phyloP scores from a whole-genome alignment of 1,284 basidiomycete genomes.

The Ganoderma lingzhi region DNA sequence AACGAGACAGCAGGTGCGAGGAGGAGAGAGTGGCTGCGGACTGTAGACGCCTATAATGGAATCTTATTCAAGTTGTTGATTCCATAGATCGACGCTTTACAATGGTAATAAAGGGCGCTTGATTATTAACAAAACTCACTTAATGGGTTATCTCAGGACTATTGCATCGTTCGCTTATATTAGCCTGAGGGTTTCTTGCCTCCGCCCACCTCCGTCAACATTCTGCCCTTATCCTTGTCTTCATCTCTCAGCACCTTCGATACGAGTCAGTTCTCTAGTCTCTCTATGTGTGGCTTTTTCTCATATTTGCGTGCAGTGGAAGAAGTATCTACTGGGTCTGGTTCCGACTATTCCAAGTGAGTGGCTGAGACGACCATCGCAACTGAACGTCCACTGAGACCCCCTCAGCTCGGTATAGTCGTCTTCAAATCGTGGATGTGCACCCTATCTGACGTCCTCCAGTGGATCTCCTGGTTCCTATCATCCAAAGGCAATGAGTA shows the following conservation, averaged over 20 bases:
- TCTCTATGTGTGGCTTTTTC: background rate
- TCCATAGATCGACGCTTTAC: no score
- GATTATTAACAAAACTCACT: no score
- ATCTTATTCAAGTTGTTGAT: no score
- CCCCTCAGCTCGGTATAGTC: constrained; percentile 46
- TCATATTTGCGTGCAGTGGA: constrained; percentile 62
- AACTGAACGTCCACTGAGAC: constrained; percentile 14
- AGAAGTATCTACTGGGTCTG: constrained; percentile 86
- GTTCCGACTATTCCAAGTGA: constrained; percentile 90
- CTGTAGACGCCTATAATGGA: no score
- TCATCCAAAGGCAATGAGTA: constrained; percentile 98
- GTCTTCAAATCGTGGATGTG: background rate
- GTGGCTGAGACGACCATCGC: constrained; percentile 38
- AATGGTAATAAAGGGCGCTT: no score
- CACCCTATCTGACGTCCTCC: constrained; percentile 14
- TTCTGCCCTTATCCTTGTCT: background rate
- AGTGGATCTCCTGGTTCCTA: constrained; percentile 99
- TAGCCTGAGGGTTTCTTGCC: background rate
- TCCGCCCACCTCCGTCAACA: background rate
- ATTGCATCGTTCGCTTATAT: background rate
- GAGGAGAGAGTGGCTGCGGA: background rate
- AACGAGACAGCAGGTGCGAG: background rate
- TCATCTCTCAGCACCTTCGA: constrained; percentile 8
- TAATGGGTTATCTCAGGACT: no score
- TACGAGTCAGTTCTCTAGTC: background rate